phyloP scores from a whole-genome alignment of 2,329 filamentous ascomycete species.

The Penicillium verrucosum region DNA sequence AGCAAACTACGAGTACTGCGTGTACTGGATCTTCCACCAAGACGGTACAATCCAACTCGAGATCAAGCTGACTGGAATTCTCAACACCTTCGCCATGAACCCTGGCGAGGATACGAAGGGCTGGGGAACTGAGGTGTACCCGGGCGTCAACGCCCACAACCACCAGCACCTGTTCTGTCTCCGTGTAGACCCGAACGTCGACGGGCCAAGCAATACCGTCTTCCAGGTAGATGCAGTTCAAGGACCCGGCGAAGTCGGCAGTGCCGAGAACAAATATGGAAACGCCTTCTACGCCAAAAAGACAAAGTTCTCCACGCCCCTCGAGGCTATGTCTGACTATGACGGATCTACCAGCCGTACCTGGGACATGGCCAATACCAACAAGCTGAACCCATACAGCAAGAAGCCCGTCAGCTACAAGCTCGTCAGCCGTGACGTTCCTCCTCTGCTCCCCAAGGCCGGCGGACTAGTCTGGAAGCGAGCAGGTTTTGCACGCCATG shows the following conservation, averaged over 20 bases:
- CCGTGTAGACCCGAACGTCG: slow-evolving; percentile 80
- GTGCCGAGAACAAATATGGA: slow-evolving; percentile 78
- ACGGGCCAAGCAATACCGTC: slow-evolving; percentile 79
- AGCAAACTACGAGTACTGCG: slow-evolving; percentile 91
- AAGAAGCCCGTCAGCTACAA: slow-evolving; percentile 85
- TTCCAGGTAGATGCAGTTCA: slow-evolving; percentile 75
- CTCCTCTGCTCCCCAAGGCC: slow-evolving; percentile 73
- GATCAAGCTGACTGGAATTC: slow-evolving; percentile 84
- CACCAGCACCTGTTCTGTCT: slow-evolving; percentile 95
- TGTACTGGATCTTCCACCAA: slow-evolving; percentile 87
- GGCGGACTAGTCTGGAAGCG: slow-evolving; percentile 83
- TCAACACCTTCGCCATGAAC: slow-evolving; percentile 85
- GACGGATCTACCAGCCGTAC: slow-evolving; percentile 73
- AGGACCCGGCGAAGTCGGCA: slow-evolving; percentile 72
- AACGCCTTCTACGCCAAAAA: slow-evolving; percentile 87
- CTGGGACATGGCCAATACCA: slow-evolving; percentile 87
- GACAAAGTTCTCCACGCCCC: slow-evolving; percentile 71
- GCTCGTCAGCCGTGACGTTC: slow-evolving; percentile 81
- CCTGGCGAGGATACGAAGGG: slow-evolving; percentile 76
- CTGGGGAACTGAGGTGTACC: slow-evolving; percentile 90
- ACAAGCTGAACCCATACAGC: slow-evolving; percentile 78
- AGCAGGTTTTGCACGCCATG: slow-evolving; percentile 81
- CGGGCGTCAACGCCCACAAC: slow-evolving; percentile 89
- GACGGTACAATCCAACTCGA: slow-evolving; percentile 90
- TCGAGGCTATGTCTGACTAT: slow-evolving; percentile 72